Evolutionary conservation across 1,139 yeast species (phyloP).

Genomic region (Pichia sp.): DNA sequence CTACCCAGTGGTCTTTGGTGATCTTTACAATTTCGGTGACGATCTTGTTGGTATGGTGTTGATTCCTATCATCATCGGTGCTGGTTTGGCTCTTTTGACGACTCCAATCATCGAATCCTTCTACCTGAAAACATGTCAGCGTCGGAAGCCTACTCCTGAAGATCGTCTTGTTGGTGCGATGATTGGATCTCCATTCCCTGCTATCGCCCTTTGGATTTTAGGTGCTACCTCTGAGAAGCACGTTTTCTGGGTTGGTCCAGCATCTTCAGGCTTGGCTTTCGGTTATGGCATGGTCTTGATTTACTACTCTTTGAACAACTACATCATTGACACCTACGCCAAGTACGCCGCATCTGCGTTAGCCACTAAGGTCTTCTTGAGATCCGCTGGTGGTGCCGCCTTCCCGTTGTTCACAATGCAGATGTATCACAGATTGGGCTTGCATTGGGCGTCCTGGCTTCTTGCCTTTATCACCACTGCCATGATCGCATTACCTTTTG

Average conservation of each 20-base stretch:
- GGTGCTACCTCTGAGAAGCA: constrained; percentile 84
- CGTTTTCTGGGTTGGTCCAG: constrained; percentile 92
- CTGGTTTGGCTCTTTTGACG: constrained; percentile 61
- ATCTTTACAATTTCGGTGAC: constrained; percentile 62
- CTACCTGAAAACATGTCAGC: constrained; percentile 50
- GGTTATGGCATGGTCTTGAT: constrained; percentile 91
- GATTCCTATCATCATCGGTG: constrained; percentile 86
- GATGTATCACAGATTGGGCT: constrained; percentile 70
- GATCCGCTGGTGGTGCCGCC: constrained; percentile 87
- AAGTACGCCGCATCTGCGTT: constrained; percentile 87
- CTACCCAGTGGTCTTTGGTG: constrained; percentile 68
- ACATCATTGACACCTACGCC: constrained; percentile 83
- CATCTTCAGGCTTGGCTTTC: constrained; percentile 82
- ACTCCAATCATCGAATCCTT: constrained; percentile 68
- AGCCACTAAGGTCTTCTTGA: constrained; percentile 83
- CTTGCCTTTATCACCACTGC: constrained; percentile 80
- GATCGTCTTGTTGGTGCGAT: constrained; percentile 84
- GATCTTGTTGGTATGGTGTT: constrained; percentile 77
- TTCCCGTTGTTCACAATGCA: constrained; percentile 78
- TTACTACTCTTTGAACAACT: constrained; percentile 82
- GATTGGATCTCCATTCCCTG: constrained; percentile 88
- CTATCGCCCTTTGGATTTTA: constrained; percentile 77
- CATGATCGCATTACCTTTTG: constrained; percentile 78
- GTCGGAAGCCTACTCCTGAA: constrained; percentile 75
- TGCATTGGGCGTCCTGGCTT: constrained; percentile 80